These are phyloP conservation scores for Brassica balearica DNA, from an alignment of 441 rosid genomes.

Conservation along the genomic window DNA sequence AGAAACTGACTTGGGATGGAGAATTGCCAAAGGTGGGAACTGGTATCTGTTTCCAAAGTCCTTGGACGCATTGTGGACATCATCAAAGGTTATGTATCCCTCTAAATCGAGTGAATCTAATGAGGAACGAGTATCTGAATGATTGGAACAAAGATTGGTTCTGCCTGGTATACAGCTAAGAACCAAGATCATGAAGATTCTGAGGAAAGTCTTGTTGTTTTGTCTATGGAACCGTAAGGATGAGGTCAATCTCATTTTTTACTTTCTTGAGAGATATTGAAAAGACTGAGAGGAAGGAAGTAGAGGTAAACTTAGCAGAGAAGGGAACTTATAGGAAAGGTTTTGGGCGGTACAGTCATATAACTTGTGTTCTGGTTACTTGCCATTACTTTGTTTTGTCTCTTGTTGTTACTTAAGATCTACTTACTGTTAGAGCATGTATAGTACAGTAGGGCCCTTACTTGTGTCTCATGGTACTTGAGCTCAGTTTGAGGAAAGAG, in stretches of 20 bases:
- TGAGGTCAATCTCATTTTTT: conserved; percentile 57
- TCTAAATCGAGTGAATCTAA: conserved; percentile 57
- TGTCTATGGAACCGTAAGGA: conserved; percentile 50
- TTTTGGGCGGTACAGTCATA: conserved; percentile 55
- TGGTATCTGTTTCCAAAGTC: conserved; percentile 83
- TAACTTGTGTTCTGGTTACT: conserved; percentile 1
- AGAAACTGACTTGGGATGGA: conserved; percentile 77
- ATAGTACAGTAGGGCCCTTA: conserved; percentile 57
- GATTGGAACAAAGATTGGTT: conserved; percentile 54
- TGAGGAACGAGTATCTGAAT: conserved; percentile 45
- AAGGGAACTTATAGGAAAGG: conserved; percentile 62
- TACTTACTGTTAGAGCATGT: conserved; percentile 38
- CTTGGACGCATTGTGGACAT: conserved; percentile 65
- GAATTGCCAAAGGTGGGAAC: conserved; percentile 66
- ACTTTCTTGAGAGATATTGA: conserved; percentile 23
- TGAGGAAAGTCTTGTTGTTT: conserved; percentile 52
- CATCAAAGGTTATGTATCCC: conserved; percentile 62
- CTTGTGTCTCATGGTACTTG: conserved; percentile 46
- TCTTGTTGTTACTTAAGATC: conserved; percentile 35
- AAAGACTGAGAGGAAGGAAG: conserved; percentile 28
- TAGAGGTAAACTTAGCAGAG: conserved; percentile 36
- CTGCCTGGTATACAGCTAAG: conserved; percentile 59
- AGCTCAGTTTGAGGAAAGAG: conserved; percentile 43
- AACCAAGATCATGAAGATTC: conserved; percentile 58
- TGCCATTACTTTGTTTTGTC: conserved; percentile 27